Conservation (phyloP, 257 asterid genomes). For the Knoxia roxburghii region DNA sequence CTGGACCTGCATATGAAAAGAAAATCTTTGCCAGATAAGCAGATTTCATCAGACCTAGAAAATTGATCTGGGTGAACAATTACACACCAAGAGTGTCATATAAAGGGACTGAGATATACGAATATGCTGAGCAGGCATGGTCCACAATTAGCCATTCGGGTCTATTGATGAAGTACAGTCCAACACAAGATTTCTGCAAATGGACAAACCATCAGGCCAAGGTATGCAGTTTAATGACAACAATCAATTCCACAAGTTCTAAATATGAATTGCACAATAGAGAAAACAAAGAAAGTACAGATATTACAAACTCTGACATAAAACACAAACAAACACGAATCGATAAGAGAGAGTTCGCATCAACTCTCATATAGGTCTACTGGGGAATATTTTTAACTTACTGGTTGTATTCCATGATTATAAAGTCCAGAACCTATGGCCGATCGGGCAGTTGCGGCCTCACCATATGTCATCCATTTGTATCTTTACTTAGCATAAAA, state of each 20-base stretch:
- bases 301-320: background rate
- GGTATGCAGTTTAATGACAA: background rate
- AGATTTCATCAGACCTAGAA: conserved; percentile 20
- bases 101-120: conserved; percentile 85
- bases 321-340: background rate
- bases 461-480: conserved; percentile 98
- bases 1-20: conserved; percentile 66
- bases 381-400: conserved; percentile 22
- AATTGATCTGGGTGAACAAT: conserved; percentile 22
- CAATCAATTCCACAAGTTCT: background rate
- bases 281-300: background rate
- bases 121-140: conserved; percentile 92
- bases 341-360: background rate
- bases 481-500: conserved; percentile 40
- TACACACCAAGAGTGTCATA: conserved; percentile 95
- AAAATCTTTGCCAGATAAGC: conserved; percentile 18
- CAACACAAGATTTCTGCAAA: conserved; percentile 79
- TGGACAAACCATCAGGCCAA: background rate
- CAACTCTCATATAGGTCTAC: background rate
- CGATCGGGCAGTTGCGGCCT: conserved; percentile 76
- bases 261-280: background rate
- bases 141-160: conserved; percentile 94
- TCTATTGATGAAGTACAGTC: conserved; percentile 82
- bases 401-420: conserved; percentile 61
- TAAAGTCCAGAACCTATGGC: conserved; percentile 88